phyloP scores from a whole-genome alignment of 306 rosid species.

The Begonia loranthoides region DNA sequence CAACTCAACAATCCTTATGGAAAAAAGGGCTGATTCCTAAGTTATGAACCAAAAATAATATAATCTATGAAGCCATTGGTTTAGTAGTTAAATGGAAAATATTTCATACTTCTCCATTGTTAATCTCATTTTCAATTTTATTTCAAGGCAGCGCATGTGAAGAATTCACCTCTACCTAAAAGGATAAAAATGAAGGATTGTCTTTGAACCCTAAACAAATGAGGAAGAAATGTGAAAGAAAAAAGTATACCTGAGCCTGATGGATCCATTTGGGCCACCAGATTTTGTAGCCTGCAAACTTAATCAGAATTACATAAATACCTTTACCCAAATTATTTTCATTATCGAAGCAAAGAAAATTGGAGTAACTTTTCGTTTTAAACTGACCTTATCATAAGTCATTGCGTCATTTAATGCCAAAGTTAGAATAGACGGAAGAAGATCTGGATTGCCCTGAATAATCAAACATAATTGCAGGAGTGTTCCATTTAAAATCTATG shows the following conservation, averaged over 20 bases:
- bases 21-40: no score
- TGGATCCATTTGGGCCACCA: slow-evolving; percentile 93
- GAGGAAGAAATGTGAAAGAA: slow-evolving; percentile 6
- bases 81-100: no score
- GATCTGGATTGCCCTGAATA: slow-evolving; percentile 59
- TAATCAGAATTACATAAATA: slow-evolving; percentile 24
- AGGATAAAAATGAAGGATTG: slow-evolving; percentile 2
- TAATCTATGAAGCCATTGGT: no score
- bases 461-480: slow-evolving; percentile 7
- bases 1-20: no score
- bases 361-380: slow-evolving; percentile 1
- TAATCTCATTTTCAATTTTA: no score
- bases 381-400: slow-evolving; percentile 85
- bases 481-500: neutral
- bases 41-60: no score
- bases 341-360: slow-evolving; percentile 3
- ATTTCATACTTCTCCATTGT: no score
- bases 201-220: neutral
- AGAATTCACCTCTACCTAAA: neutral
- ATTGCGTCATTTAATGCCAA: slow-evolving; percentile 75
- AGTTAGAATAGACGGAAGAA: slow-evolving; percentile 48
- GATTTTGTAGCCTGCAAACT: slow-evolving; percentile 86
- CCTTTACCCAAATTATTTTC: slow-evolving; percentile 6
- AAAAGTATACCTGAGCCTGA: slow-evolving; percentile 66
- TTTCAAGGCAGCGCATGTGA: no score